phyloP scores from a whole-genome alignment of 1,284 basidiomycete species.

The Puccinia hordei region DNA sequence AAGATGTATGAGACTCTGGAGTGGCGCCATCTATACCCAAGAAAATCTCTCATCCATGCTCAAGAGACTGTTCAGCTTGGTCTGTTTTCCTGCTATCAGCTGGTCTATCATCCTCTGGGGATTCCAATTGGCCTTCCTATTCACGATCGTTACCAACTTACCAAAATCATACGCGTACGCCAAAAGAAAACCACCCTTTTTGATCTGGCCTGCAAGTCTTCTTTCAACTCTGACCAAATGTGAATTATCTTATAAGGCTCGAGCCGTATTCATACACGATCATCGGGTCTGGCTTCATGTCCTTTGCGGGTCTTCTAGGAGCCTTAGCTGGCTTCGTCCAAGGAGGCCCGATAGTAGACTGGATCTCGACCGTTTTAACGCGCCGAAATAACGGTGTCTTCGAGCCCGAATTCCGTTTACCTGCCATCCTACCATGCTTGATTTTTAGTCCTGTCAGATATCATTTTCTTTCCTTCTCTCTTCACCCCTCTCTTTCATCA shows the following conservation, averaged over 20 bases:
- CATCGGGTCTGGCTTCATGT: not conserved
- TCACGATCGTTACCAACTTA: not conserved
- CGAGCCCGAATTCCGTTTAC: not conserved
- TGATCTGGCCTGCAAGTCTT: not conserved
- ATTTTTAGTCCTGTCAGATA: not conserved
- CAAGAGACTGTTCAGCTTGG: not conserved
- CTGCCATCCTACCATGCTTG: not conserved
- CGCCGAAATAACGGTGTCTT: not conserved
- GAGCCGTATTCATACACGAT: not conserved
- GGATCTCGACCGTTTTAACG: not conserved
- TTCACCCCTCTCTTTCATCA: not conserved
- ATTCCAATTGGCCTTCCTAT: not conserved
- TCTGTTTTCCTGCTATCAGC: not conserved
- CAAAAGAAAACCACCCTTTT: not conserved
- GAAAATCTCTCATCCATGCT: not conserved
- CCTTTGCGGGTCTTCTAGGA: not conserved
- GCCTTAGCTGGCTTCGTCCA: not conserved
- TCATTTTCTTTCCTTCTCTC: not conserved
- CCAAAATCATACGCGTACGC: not conserved
- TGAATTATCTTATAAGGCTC: not conserved
- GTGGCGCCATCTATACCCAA: not conserved
- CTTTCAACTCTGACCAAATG: too few relatives aligned
- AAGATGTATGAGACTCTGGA: not conserved
- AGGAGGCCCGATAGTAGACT: not conserved
- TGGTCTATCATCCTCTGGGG: slow-evolving; percentile 4